Evolutionary conservation across 352 stramenopile genomes (phyloP).

Genomic region (Phytopythium kandeliae): DNA sequence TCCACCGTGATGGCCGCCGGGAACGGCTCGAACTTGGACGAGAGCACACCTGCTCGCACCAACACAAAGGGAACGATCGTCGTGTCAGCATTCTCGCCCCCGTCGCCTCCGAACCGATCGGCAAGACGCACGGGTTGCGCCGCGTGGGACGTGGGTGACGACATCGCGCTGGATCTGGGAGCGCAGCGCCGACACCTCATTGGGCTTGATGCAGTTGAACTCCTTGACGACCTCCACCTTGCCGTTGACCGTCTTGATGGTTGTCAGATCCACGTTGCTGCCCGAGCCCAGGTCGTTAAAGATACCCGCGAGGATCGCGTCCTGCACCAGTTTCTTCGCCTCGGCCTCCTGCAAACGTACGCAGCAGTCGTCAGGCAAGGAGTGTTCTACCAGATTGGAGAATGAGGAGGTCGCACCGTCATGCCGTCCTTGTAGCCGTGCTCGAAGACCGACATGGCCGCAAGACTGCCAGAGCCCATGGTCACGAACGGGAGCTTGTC

Average conservation of each 20-base stretch:
- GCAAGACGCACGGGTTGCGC: slow-evolving; percentile 62
- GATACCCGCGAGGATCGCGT: slow-evolving; percentile 95
- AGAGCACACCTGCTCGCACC: slow-evolving; percentile 47
- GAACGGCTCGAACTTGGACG: slow-evolving; percentile 71
- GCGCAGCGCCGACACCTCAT: slow-evolving; percentile 87
- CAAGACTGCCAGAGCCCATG: slow-evolving; percentile 98
- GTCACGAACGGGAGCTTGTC: slow-evolving; percentile 97
- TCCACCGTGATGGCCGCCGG: slow-evolving; percentile 52
- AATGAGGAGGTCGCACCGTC: slow-evolving; percentile 30
- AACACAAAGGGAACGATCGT: background rate
- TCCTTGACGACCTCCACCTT: slow-evolving; percentile 84
- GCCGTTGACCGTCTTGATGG: slow-evolving; percentile 90
- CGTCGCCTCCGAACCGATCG: background rate
- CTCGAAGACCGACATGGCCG: slow-evolving; percentile 98
- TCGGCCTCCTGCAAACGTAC: slow-evolving; percentile 78
- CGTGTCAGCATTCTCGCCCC: slow-evolving; percentile 1
- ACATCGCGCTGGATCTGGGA: slow-evolving; percentile 82
- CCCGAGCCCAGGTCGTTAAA: slow-evolving; percentile 98
- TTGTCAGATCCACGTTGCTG: slow-evolving; percentile 95
- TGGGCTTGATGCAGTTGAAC: slow-evolving; percentile 92
- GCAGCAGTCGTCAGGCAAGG: slow-evolving; percentile 1
- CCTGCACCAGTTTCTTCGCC: slow-evolving; percentile 94
- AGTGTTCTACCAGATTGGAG: background rate
- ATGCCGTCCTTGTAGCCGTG: slow-evolving; percentile 94
- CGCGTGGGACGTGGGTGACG: slow-evolving; percentile 75